These are phyloP conservation scores for Erythrophleum ivorense DNA, from an alignment of 331 rosid species.

Conservation along the genomic window DNA sequence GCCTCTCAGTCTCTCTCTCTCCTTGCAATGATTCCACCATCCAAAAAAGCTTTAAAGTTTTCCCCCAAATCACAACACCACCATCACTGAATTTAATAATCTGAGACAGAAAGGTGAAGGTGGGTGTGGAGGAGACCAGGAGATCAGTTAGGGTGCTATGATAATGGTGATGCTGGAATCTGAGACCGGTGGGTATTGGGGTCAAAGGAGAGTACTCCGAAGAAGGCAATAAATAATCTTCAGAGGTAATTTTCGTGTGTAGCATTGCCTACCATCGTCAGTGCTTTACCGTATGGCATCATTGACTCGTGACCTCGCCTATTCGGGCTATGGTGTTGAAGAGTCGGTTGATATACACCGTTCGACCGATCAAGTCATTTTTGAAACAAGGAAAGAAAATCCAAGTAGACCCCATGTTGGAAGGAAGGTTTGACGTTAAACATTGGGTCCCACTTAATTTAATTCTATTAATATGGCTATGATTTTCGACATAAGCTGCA, in stretches of 20 bases:
- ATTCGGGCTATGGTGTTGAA: neutral
- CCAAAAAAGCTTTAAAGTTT: neutral
- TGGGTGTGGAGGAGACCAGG: too few relatives aligned
- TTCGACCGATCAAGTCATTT: too few relatives aligned
- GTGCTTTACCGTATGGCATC: neutral
- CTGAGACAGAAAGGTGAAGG: neutral
- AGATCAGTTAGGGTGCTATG: too few relatives aligned
- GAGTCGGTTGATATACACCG: neutral
- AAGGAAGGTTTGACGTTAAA: too few relatives aligned
- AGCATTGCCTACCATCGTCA: neutral
- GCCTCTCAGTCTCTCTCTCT: neutral
- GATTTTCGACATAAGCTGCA: too few relatives aligned
- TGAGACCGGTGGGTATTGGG: neutral
- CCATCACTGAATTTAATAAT: neutral
- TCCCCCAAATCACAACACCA: neutral
- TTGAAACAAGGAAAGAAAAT: too few relatives aligned
- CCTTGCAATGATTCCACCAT: slow-evolving; percentile 28
- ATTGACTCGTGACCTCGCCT: too few relatives aligned
- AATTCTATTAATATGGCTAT: too few relatives aligned
- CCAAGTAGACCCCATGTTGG: too few relatives aligned
- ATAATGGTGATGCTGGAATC: neutral
- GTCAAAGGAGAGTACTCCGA: too few relatives aligned
- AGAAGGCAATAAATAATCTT: too few relatives aligned
- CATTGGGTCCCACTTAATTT: too few relatives aligned
- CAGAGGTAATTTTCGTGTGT: neutral